Conservation (phyloP, 176 grass and related monocot genomes). For the Phragmites australis region DNA sequence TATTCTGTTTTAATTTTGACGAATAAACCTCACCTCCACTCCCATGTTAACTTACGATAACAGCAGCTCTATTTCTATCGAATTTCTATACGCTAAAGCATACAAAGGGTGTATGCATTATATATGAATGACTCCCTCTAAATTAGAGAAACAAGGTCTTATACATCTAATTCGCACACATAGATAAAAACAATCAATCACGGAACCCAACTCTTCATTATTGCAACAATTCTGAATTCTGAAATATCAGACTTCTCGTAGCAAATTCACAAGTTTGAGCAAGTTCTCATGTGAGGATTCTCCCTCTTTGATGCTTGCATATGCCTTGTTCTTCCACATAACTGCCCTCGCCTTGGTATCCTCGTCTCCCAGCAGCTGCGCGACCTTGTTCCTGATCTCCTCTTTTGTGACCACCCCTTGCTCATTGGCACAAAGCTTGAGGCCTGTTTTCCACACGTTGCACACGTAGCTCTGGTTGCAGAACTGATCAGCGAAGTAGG, state of each 20-base stretch:
- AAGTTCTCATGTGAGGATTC: slow-evolving; percentile 57
- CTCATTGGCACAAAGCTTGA: slow-evolving; percentile 45
- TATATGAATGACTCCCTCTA: neutral
- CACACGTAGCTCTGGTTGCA: slow-evolving; percentile 67
- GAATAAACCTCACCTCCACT: neutral
- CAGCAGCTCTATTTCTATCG: neutral
- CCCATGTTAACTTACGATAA: neutral
- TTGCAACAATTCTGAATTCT: neutral
- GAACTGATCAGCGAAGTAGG: slow-evolving; percentile 80
- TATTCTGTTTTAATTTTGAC: neutral
- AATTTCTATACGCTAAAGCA: neutral
- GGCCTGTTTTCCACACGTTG: slow-evolving; percentile 67
- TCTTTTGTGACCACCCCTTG: slow-evolving; percentile 50
- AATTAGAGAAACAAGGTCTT: neutral
- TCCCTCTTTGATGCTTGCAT: slow-evolving; percentile 42
- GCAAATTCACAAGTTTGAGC: slow-evolving; percentile 47
- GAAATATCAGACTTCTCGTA: slow-evolving; percentile 38
- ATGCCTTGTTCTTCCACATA: slow-evolving; percentile 42
- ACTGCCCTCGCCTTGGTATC: slow-evolving; percentile 48
- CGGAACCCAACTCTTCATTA: neutral
- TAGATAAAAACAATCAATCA: neutral
- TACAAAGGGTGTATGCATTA: neutral
- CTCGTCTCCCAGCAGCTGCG: slow-evolving; percentile 35
- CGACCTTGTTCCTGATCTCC: slow-evolving; percentile 39
- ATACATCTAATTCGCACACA: neutral